Conservation (phyloP, 208 protist species). For the Tritrichomonas foetus region DNA sequence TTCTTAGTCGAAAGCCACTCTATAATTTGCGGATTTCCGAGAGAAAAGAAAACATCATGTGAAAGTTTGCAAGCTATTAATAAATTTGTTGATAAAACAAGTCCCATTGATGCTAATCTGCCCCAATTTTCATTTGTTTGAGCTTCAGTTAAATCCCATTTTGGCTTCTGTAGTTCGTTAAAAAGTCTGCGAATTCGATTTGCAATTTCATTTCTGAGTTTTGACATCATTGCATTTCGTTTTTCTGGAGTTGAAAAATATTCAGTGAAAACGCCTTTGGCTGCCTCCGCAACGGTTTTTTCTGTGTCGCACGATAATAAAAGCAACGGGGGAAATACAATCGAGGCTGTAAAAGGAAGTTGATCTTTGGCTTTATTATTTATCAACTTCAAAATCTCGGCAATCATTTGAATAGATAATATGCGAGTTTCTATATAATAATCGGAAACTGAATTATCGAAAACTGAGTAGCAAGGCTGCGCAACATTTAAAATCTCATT, state of each 20-base stretch:
- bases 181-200: background rate
- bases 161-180: background rate
- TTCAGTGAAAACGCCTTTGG: background rate
- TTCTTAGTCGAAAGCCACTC: background rate
- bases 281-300: background rate
- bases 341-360: background rate
- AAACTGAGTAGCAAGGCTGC: background rate
- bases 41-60: background rate
- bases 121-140: slow-evolving; percentile 19
- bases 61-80: background rate
- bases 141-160: background rate
- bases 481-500: background rate
- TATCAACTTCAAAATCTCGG: too few relatives aligned
- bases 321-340: background rate
- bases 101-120: background rate
- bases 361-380: background rate
- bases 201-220: background rate
- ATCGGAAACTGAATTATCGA: background rate
- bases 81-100: background rate
- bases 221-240: background rate
- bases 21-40: background rate
- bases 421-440: background rate
- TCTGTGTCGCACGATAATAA: background rate
- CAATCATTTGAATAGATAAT: background rate
- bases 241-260: background rate